Conservation (phyloP, 768 basidiomycete species). For the Artomyces pyxidatus region DNA sequence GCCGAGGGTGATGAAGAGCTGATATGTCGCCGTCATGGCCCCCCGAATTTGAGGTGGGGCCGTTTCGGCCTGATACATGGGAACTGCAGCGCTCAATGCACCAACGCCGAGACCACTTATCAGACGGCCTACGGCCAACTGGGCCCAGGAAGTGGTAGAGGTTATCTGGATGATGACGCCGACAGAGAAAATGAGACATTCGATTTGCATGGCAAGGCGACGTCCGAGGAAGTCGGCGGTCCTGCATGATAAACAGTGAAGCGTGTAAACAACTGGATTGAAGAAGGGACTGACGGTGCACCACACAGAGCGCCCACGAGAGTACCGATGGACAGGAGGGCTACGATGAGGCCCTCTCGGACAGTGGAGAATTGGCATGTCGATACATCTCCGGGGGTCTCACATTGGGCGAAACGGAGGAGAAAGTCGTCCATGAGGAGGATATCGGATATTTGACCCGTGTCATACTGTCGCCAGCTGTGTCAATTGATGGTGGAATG, state of each 20-base stretch:
- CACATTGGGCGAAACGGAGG: slow-evolving; percentile 51
- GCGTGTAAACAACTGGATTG: background rate
- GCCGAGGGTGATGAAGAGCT: slow-evolving; percentile 63
- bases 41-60: slow-evolving; percentile 68
- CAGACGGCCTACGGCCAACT: slow-evolving; percentile 59
- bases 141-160: slow-evolving; percentile 47
- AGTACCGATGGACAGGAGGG: slow-evolving; percentile 65
- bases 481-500: slow-evolving; percentile 4
- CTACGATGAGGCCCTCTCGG: slow-evolving; percentile 59
- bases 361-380: slow-evolving; percentile 49
- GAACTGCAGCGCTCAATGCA: slow-evolving; percentile 57
- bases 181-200: slow-evolving; percentile 48
- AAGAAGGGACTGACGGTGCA: slow-evolving; percentile 39
- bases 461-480: slow-evolving; percentile 41
- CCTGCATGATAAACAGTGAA: slow-evolving; percentile 21
- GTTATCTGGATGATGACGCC: slow-evolving; percentile 56
- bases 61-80: slow-evolving; percentile 51
- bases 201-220: slow-evolving; percentile 54
- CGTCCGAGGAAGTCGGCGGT: slow-evolving; percentile 60
- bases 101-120: slow-evolving; percentile 64
- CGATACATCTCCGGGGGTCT: slow-evolving; percentile 27
- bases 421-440: slow-evolving; percentile 65
- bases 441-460: slow-evolving; percentile 73
- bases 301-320: slow-evolving; percentile 54
- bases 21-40: slow-evolving; percentile 53